Base-by-base conservation (phyloP, 2,329 filamentous ascomycete genomes). In the Hortaea werneckii region DNA sequence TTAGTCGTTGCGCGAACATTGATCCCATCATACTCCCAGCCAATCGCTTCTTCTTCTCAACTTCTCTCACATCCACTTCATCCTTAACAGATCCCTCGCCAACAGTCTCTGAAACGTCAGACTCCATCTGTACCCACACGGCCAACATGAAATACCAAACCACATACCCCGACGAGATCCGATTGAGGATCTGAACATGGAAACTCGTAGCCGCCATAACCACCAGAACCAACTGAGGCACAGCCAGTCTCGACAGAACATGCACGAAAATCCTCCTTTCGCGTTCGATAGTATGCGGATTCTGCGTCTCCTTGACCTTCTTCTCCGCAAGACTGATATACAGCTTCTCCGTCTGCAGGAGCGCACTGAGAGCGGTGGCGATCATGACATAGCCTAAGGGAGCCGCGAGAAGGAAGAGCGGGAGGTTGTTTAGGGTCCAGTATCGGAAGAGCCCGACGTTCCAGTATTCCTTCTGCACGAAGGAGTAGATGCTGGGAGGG, bases 181-280 rank as follows among this genome's bases (percentile, higher is more conserved):
- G 79, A 39, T 84, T 94, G 58, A 96, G 83, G 55, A 98, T 94
- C 66, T 98, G 92, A 27, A 95, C 84, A 61, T 98, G 92, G 60
- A 94, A 94, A 51, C 72, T 87, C 9, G 82, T 87, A 13, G 89
- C 65, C 13, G 87, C 85, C 48, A 90, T 65, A 2, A 78, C 50
- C 1, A 83, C 82, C 12, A 98, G 71, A 3, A 89, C 47, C 1
- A 85, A 65, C 64, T 98, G 90, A 4, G 79, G 77, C 3, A 82
- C 66, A 1, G 87, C 87, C 50, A 95, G 70, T 20, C 77, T 76
- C 28, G 65, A 66, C 5, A 74, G 46, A n/a, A 53, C 37, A 35
- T 52, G 48, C n/a, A 29, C 7, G 37, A 57, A 57, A 4, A 51
- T 34, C 26, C 30, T 47, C 34, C 46, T 44, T 9, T 50, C 48